Conservation (phyloP, 495 filamentous ascomycete genomes). For the Polyplosphaeria fusca region DNA sequence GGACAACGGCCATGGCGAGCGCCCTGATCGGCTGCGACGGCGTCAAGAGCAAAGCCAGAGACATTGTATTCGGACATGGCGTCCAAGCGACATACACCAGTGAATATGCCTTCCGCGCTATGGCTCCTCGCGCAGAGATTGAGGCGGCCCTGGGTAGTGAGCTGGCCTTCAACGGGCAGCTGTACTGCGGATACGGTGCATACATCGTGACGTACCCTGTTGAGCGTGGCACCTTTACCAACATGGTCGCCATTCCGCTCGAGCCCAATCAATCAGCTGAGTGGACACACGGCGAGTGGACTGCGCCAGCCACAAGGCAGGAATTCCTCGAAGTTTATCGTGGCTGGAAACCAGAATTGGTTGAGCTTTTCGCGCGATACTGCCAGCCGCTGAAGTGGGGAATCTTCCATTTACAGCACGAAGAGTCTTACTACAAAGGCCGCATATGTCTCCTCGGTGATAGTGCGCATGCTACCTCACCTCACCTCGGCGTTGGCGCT, state of each 20-base stretch:
- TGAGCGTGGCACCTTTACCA: slow-evolving; percentile 58
- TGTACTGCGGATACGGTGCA: slow-evolving; percentile 56
- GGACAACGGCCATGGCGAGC: slow-evolving; percentile 45
- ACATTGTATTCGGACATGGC: slow-evolving; percentile 44
- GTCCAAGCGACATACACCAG: slow-evolving; percentile 44
- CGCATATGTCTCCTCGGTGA: slow-evolving; percentile 62
- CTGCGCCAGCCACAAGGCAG: slow-evolving; percentile 52
- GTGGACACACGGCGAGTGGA: slow-evolving; percentile 56
- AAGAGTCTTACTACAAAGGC: slow-evolving; percentile 53
- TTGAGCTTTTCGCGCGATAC: slow-evolving; percentile 47
- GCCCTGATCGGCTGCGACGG: slow-evolving; percentile 59
- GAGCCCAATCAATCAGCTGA: slow-evolving; percentile 16
- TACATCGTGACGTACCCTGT: slow-evolving; percentile 66
- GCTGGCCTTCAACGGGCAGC: slow-evolving; percentile 48
- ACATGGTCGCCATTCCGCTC: slow-evolving; percentile 35
- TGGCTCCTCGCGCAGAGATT: slow-evolving; percentile 59
- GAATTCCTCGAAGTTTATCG: slow-evolving; percentile 55
- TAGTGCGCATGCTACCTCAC: slow-evolving; percentile 66
- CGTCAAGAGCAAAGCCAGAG: slow-evolving; percentile 50
- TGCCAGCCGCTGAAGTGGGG: slow-evolving; percentile 45
- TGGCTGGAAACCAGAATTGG: slow-evolving; percentile 51
- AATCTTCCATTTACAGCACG: slow-evolving; percentile 58
- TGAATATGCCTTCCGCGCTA: slow-evolving; percentile 56
- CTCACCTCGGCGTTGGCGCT: slow-evolving; percentile 66
- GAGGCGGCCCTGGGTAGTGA: slow-evolving; percentile 52